These are phyloP conservation scores for Colletotrichum somersetense DNA, from an alignment of 2,329 filamentous ascomycete species.

Conservation along the genomic window DNA sequence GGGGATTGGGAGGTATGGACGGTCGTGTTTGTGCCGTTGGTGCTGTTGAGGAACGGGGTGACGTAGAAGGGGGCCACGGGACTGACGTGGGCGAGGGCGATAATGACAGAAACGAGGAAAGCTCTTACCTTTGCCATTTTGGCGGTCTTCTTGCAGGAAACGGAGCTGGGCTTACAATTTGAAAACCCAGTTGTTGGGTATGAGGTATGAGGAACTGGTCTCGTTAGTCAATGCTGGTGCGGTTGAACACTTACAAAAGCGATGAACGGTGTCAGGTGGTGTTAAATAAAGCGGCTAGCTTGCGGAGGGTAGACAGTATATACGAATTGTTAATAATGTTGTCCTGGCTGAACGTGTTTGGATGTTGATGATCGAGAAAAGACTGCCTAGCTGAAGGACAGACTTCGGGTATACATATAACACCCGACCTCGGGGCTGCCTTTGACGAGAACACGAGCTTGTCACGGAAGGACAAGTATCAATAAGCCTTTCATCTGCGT, in stretches of 20 bases:
- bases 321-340: no score
- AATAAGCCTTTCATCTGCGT: background rate
- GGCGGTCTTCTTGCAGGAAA: background rate
- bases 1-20: background rate
- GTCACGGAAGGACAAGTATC: background rate
- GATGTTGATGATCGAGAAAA: background rate
- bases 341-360: background rate
- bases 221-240: constrained; percentile 19
- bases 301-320: background rate
- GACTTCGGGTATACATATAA: background rate
- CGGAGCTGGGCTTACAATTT: background rate
- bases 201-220: constrained; percentile 3
- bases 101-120: constrained; percentile 2
- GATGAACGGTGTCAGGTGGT: background rate
- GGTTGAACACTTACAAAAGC: constrained; percentile 4
- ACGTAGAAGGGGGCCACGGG: constrained; percentile 2
- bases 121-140: constrained; percentile 19
- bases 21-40: constrained; percentile 8
- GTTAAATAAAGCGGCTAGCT: background rate
- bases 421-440: background rate
- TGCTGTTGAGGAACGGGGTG: constrained; percentile 15
- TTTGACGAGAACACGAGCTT: background rate
- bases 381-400: background rate
- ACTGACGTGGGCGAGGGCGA: constrained; percentile 5
- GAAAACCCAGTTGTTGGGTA: background rate